phyloP scores from a whole-genome alignment of 805 yeast species.

The Ogataea ramenticola region DNA sequence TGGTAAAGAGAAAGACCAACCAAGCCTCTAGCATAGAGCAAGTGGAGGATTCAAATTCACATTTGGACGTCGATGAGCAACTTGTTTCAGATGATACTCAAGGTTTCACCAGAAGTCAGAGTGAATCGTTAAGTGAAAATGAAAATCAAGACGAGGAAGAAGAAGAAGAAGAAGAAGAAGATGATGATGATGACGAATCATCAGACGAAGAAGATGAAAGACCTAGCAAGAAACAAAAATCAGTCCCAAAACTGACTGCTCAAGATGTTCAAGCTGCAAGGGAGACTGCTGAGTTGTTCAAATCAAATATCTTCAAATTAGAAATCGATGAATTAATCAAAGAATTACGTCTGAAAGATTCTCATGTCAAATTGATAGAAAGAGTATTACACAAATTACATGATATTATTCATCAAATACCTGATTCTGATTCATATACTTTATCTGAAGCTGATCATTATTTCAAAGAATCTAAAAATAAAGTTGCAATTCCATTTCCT shows the following conservation, averaged over 20 bases:
- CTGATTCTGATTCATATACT: constrained; percentile 39
- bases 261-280: constrained; percentile 88
- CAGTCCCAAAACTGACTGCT: constrained; percentile 37
- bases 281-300: constrained; percentile 90
- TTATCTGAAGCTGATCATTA: constrained; percentile 53
- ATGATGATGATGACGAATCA: constrained; percentile 7
- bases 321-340: constrained; percentile 87
- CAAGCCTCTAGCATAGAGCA: neutral
- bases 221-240: constrained; percentile 16
- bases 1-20: constrained; percentile 23
- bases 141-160: constrained; percentile 25
- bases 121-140: constrained; percentile 12
- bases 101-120: neutral
- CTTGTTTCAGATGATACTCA: neutral
- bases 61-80: neutral
- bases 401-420: constrained; percentile 57
- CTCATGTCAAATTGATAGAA: constrained; percentile 59
- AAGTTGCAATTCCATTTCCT: constrained; percentile 71
- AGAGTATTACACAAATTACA: constrained; percentile 69
- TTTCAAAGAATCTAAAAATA: constrained; percentile 36
- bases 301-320: constrained; percentile 89
- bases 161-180: constrained; percentile 9
- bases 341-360: constrained; percentile 71
- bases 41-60: too few relatives aligned
- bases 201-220: constrained; percentile 8